These are phyloP conservation scores for Rhodomyrtus tomentosa DNA, from an alignment of 345 rosid genomes.

Conservation along the genomic window DNA sequence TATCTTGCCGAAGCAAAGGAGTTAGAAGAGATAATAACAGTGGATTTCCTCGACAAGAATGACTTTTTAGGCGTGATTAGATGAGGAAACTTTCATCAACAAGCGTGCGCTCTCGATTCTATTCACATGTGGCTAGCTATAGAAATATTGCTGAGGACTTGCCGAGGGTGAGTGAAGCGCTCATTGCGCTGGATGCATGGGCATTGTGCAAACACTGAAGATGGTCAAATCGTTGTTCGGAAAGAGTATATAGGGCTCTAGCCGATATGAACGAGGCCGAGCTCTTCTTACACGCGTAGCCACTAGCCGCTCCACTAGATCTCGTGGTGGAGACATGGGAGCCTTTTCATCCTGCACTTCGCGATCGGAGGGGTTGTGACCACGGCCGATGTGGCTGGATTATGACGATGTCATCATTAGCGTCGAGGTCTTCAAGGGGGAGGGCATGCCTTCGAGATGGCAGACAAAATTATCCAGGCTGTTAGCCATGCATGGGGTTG, in stretches of 20 bases:
- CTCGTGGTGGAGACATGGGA: conserved; percentile 19
- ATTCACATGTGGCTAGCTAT: conserved; percentile 40
- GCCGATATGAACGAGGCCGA: conserved; percentile 40
- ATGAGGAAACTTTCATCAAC: conserved; percentile 23
- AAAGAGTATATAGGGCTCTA: conserved; percentile 25
- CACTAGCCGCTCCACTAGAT: conserved; percentile 22
- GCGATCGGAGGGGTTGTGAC: conserved; percentile 29
- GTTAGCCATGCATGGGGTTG: conserved; percentile 29
- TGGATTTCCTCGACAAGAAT: conserved; percentile 25
- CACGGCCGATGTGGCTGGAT: conserved; percentile 32
- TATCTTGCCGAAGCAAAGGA: conserved; percentile 33
- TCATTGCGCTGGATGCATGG: conserved; percentile 41
- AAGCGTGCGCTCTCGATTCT: conserved; percentile 38
- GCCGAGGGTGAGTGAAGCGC: conserved; percentile 44
- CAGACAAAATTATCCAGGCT: conserved; percentile 11
- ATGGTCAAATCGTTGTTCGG: conserved; percentile 40
- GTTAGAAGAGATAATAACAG: conserved; percentile 12
- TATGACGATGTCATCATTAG: conserved; percentile 29
- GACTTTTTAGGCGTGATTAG: conserved; percentile 19
- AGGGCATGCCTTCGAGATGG: conserved; percentile 4
- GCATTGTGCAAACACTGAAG: conserved; percentile 7
- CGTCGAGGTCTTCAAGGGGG: conserved; percentile 11
- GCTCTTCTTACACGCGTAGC: conserved; percentile 16
- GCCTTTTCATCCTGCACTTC: conserved; percentile 22
- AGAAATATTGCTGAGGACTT: conserved; percentile 27